These are phyloP conservation scores for Pythium pyrilobum DNA, from an alignment of 352 stramenopile genomes.

Conservation along the genomic window DNA sequence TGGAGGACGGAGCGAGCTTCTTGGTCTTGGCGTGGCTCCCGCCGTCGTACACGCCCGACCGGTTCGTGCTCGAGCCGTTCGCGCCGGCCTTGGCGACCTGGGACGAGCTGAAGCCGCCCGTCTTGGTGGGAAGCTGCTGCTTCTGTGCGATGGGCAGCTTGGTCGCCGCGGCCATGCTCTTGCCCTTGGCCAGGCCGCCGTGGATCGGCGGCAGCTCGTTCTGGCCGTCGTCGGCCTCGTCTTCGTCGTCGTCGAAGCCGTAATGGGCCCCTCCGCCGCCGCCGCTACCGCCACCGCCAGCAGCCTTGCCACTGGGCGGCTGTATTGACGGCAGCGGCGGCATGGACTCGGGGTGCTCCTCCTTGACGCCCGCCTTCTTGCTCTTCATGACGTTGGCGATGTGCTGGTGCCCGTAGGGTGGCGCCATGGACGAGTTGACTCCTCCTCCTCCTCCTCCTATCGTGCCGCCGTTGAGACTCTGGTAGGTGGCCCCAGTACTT, in stretches of 20 bases:
- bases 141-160: constrained; percentile 7
- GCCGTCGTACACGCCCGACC: constrained; percentile 11
- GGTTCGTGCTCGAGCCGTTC: constrained; percentile 15
- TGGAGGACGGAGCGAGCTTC: background rate
- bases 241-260: constrained; percentile 16
- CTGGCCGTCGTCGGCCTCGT: constrained; percentile 28
- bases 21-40: background rate
- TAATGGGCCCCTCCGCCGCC: constrained; percentile 5
- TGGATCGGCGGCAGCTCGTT: constrained; percentile 54
- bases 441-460: background rate
- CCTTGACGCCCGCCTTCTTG: constrained; percentile 30
- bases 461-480: background rate
- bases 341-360: constrained; percentile 45
- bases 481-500: background rate
- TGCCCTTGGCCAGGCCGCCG: constrained; percentile 18
- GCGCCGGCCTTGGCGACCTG: background rate
- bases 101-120: background rate
- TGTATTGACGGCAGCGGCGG: constrained; percentile 48
- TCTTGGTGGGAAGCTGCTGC: background rate
- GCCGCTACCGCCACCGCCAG: too few relatives aligned
- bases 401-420: constrained; percentile 23
- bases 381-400: constrained; percentile 32
- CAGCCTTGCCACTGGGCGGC: background rate
- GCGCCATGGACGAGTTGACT: background rate
- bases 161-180: background rate